These are phyloP conservation scores for Sugiyamaella floridensis DNA, from an alignment of 805 yeast species.

Conservation along the genomic window DNA sequence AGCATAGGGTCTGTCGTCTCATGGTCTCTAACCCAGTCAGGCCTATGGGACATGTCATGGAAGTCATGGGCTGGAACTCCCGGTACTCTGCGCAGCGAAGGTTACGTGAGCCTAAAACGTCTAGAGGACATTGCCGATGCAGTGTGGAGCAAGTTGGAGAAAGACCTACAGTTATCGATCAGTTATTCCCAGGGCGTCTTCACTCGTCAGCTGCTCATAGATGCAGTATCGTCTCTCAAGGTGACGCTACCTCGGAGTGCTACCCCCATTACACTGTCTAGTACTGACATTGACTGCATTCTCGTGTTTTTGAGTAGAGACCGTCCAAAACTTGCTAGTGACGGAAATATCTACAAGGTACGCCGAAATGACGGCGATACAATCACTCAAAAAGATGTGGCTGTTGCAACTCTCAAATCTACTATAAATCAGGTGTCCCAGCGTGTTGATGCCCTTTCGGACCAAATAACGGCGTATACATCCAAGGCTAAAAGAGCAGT, in stretches of 20 bases:
- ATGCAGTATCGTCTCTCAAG: neutral
- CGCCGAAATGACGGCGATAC: neutral
- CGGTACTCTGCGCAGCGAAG: conserved; percentile 23
- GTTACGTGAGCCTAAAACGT: conserved; percentile 21
- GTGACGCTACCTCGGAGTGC: neutral
- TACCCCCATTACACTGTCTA: conserved; percentile 6
- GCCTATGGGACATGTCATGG: conserved; percentile 17
- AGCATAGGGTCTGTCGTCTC: conserved; percentile 6
- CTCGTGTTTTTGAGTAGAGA: conserved; percentile 23
- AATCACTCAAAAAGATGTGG: conserved; percentile 19
- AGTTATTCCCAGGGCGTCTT: conserved; percentile 15
- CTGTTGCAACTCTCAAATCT: conserved; percentile 19
- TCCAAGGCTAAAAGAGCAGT: conserved; percentile 20
- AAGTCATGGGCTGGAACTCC: conserved; percentile 14
- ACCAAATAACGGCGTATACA: conserved; percentile 10
- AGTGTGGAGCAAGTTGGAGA: conserved; percentile 7
- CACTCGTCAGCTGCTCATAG: conserved; percentile 10
- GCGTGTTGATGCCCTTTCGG: conserved; percentile 19
- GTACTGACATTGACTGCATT: conserved; percentile 23
- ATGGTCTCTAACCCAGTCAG: conserved; percentile 16
- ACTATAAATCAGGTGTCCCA: conserved; percentile 16
- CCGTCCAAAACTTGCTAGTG: conserved; percentile 12
- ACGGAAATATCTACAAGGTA: conserved; percentile 9
- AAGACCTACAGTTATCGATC: conserved; percentile 1
- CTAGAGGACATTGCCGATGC: conserved; percentile 15